Conservation (phyloP, 768 basidiomycete genomes). For the Phlebiopsis gigantea region DNA sequence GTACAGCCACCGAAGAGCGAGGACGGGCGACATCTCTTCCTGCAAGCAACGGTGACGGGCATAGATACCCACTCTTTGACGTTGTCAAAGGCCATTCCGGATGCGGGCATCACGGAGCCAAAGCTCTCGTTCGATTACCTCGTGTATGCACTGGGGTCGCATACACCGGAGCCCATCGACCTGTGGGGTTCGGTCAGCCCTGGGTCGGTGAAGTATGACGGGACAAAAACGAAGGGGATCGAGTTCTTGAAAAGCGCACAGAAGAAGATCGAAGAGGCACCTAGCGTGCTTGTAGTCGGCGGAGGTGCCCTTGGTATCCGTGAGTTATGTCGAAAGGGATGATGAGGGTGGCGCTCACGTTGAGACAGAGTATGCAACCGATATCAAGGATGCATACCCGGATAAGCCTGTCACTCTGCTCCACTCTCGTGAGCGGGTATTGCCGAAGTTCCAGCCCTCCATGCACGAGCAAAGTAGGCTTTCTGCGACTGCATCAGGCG, state of each 20-base stretch:
- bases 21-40: conserved; percentile 23
- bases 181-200: conserved; percentile 36
- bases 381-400: conserved; percentile 51
- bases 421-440: conserved; percentile 48
- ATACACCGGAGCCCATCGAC: conserved; percentile 47
- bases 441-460: conserved; percentile 45
- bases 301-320: conserved; percentile 72
- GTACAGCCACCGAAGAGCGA: conserved; percentile 10
- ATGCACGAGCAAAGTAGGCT: conserved; percentile 49
- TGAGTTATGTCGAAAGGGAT: conserved; percentile 27
- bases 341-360: neutral
- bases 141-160: conserved; percentile 58
- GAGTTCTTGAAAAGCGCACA: conserved; percentile 48
- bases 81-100: conserved; percentile 41
- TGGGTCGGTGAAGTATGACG: conserved; percentile 15
- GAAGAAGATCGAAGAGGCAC: conserved; percentile 37
- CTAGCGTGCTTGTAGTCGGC: conserved; percentile 58
- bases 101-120: conserved; percentile 32
- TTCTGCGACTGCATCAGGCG: too few species aligned
- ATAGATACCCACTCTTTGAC: conserved; percentile 36
- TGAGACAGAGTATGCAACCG: conserved; percentile 53
- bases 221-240: conserved; percentile 44
- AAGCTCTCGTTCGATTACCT: conserved; percentile 48
- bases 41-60: conserved; percentile 42
- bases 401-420: conserved; percentile 50